These are phyloP conservation scores for Coemansia sp. DNA, from an alignment of 192 early-diverging fungal species.

Conservation along the genomic window DNA sequence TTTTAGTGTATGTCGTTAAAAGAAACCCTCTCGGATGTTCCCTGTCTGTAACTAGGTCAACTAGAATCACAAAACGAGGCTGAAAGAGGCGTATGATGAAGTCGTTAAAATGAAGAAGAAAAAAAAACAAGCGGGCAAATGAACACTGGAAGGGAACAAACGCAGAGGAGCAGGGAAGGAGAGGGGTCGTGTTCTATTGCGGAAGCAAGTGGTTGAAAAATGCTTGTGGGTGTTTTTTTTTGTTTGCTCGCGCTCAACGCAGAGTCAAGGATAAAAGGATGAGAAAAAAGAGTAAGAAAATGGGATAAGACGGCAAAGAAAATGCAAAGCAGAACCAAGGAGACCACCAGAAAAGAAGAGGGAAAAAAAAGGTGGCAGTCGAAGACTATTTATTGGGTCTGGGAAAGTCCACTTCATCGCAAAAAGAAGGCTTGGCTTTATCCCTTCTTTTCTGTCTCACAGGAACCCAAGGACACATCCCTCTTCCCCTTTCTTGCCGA, in stretches of 20 bases:
- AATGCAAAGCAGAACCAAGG: constrained; percentile 16
- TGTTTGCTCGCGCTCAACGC: constrained; percentile 58
- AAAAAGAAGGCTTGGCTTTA: neutral
- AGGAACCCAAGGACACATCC: neutral
- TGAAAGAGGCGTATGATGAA: neutral
- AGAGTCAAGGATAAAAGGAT: constrained; percentile 40
- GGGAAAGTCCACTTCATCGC: neutral
- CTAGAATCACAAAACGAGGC: constrained; percentile 8
- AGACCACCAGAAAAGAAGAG: neutral
- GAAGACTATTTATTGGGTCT: constrained; percentile 1
- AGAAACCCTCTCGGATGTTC: neutral
- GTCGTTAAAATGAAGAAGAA: neutral
- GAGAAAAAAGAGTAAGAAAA: constrained; percentile 16
- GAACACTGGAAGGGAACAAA: neutral
- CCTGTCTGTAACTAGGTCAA: constrained; percentile 14
- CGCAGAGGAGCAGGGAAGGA: neutral
- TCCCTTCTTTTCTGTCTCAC: neutral
- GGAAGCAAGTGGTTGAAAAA: neutral
- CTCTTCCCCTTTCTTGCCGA: neutral
- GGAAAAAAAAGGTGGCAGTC: neutral
- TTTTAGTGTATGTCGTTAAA: neutral
- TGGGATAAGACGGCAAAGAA: constrained; percentile 2
- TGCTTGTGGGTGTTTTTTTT: constrained; percentile 6
- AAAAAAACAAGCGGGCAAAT: neutral
- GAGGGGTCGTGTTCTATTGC: constrained; percentile 2